These are phyloP conservation scores for Aspergillus sp. DNA, from an alignment of 2,329 filamentous ascomycete genomes.

Conservation along the genomic window DNA sequence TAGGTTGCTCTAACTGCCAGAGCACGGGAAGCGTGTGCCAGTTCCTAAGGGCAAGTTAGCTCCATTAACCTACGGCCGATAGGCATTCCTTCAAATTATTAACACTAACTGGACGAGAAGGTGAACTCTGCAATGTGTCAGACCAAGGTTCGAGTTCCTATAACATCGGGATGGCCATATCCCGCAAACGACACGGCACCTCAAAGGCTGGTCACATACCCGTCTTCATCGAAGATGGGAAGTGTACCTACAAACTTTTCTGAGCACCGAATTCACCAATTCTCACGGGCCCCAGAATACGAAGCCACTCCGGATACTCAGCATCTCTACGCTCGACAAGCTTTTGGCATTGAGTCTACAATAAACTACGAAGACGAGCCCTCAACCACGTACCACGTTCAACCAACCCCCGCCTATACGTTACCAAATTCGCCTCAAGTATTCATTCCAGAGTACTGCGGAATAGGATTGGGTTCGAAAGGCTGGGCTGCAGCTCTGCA, in stretches of 20 bases:
- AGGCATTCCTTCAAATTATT: background rate
- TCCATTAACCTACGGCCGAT: background rate
- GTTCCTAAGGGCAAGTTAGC: conserved; percentile 68
- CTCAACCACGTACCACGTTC: conserved; percentile 30
- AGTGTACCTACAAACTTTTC: conserved; percentile 19
- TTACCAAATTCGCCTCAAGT: conserved; percentile 34
- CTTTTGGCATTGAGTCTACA: conserved; percentile 22
- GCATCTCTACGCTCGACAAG: conserved; percentile 22
- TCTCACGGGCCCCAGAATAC: conserved; percentile 25
- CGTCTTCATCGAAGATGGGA: conserved; percentile 12
- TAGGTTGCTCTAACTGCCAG: conserved; percentile 80
- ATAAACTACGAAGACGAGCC: conserved; percentile 37
- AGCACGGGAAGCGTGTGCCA: conserved; percentile 68
- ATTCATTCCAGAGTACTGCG: conserved; percentile 27
- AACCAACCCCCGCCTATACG: conserved; percentile 37
- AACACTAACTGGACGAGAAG: conserved; percentile 16
- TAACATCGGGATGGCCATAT: conserved; percentile 27
- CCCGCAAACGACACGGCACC: conserved; percentile 20
- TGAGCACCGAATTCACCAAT: conserved; percentile 19
- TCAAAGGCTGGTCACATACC: conserved; percentile 22
- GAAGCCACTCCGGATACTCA: conserved; percentile 25
- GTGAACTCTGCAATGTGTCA: conserved; percentile 35
- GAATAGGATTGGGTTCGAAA: conserved; percentile 28
- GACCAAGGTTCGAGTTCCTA: conserved; percentile 17
- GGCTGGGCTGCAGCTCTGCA: conserved; percentile 28